Evolutionary conservation across 2,329 filamentous ascomycete genomes (phyloP), one percentile per base, ranked within the genome.

Genomic region (Penicillium crustosum): DNA sequence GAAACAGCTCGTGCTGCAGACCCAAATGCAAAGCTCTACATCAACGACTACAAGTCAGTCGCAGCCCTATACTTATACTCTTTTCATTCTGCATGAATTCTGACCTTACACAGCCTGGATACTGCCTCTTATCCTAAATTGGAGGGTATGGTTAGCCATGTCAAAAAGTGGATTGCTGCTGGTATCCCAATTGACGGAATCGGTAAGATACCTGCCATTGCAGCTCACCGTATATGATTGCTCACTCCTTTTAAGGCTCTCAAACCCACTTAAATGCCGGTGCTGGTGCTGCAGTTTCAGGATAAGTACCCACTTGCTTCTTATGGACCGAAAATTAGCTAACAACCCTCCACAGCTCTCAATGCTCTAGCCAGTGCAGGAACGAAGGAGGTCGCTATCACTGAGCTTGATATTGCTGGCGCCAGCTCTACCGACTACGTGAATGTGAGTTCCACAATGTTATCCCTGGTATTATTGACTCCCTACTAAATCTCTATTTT

Each of bases 21-120:
- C 70, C 86, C 88, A 2, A 67, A 74, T 55, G 87, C 86, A 3
- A 88, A 87, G 75, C 79, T 91, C 39, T 92, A 89, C 78, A 89
- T 91, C 76, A 92, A 91, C 74, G 88, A 91, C 68, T 81, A 79
- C 70, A 81, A 80, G 72, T 76, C 58, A 66, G 70, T 43, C 15
- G 10, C 6, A n/a, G 17, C 36, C 23, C 25, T n/a, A n/a, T n/a
- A n/a, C n/a, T n/a, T n/a, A n/a, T n/a, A 4, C 12, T 51, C 12
- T 41, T 39, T 29, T 23, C 7, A 10, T 41, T 41, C 23, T 23
- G n/a, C 2, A 31, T 29, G 2, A 2, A 25, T 51, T 23, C 45
- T 51, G 8, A 54, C 39, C 9, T 43, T 23, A 72, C 85, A 82
- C 75, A 89, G 89, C 77, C 81, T 89, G 52, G 87, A 89, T 75